Evolutionary conservation across 164 flowering plant genomes (phyloP).

Genomic region (Magnolia officinalis): DNA sequence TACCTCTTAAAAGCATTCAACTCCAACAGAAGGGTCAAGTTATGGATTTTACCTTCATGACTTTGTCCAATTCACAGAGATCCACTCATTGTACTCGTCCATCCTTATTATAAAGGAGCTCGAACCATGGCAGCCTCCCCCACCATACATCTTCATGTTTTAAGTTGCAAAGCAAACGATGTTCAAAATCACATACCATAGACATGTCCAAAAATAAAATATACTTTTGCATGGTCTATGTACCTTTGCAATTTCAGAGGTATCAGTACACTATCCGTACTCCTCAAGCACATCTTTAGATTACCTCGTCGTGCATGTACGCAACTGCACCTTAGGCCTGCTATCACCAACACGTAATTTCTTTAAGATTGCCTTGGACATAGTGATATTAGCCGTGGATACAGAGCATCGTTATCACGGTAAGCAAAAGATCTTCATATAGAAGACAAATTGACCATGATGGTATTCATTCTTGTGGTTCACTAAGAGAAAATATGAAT

Average conservation of each 20-base stretch:
- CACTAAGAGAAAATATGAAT: too few relatives aligned
- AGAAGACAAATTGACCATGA: too few relatives aligned
- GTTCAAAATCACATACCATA: background rate
- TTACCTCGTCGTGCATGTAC: conserved; percentile 69
- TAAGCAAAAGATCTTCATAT: too few relatives aligned
- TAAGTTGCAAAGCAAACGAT: conserved; percentile 4
- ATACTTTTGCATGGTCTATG: background rate
- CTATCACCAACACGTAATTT: conserved; percentile 2
- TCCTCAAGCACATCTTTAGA: conserved; percentile 90
- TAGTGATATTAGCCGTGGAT: too few relatives aligned
- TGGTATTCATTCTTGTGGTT: too few relatives aligned
- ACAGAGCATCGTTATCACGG: too few relatives aligned
- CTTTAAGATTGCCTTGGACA: background rate
- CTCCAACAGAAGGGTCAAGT: background rate
- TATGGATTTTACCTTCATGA: background rate
- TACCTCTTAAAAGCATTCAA: background rate
- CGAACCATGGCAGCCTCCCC: conserved; percentile 73
- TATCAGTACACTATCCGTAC: conserved; percentile 64
- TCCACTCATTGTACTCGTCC: conserved; percentile 92
- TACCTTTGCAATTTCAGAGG: conserved; percentile 94
- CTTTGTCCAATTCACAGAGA: conserved; percentile 16
- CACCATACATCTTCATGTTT: conserved; percentile 80
- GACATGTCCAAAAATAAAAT: background rate
- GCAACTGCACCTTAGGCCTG: conserved; percentile 98
- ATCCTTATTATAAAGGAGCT: conserved; percentile 91